A percentile compares a stretch with the other conserved stretches of the same genome.
Evolutionary conservation across 805 yeast genomes (phyloP).

Genomic region (Wickerhamiella kurtzmanii): DNA sequence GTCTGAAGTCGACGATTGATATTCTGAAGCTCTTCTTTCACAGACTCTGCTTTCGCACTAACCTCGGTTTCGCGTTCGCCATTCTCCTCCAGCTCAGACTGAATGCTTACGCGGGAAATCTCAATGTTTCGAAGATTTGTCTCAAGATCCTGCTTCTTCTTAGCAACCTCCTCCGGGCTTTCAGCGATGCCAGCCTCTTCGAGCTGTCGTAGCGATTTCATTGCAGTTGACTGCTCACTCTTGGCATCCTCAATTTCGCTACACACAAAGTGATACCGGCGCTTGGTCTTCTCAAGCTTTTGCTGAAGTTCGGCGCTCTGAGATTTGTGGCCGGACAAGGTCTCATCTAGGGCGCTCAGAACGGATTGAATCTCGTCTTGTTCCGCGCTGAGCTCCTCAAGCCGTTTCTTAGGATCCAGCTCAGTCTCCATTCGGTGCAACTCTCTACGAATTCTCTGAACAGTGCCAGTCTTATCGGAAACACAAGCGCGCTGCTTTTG

Average conservation of each 20-base stretch:
- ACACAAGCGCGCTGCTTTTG: not conserved
- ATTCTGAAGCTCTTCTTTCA: not conserved
- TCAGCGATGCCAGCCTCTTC: not conserved
- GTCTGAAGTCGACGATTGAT: not conserved
- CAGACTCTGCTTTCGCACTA: not conserved
- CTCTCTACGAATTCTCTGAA: not conserved
- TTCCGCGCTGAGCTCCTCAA: not conserved
- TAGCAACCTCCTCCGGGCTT: not conserved
- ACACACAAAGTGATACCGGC: not conserved
- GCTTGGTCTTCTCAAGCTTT: not conserved
- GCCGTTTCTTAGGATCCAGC: not conserved
- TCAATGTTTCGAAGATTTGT: not conserved
- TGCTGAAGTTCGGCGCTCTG: not conserved
- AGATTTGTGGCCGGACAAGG: no score
- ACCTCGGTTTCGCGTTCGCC: not conserved
- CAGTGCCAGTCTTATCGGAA: not conserved
- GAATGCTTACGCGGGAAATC: not conserved
- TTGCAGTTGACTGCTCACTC: constrained; percentile 26
- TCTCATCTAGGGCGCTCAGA: no score
- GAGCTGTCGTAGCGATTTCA: constrained; percentile 5
- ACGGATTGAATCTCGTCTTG: not conserved
- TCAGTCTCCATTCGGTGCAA: not conserved
- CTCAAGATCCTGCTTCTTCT: not conserved
- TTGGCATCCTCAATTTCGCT: not conserved
- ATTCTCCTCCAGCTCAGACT: not conserved